These are phyloP conservation scores for Hemisphaericaspora subhashii DNA, from an alignment of 1,139 yeast species.

Conservation along the genomic window DNA sequence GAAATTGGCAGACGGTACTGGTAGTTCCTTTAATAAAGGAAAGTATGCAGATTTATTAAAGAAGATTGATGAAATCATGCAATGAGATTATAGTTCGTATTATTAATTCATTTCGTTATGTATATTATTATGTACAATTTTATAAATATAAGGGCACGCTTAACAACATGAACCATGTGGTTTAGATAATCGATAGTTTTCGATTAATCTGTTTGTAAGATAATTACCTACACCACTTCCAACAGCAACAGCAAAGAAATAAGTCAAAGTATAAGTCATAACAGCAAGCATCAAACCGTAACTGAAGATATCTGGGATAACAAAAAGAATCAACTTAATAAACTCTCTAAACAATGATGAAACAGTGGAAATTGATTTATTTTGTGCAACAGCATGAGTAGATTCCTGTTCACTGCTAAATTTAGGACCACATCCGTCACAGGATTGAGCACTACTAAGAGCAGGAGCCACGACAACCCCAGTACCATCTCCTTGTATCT, in stretches of 20 bases:
- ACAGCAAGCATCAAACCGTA: slow-evolving; percentile 77
- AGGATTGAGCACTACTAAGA: not conserved
- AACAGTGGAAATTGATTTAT: slow-evolving; percentile 19
- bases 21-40: slow-evolving; percentile 39
- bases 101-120: slow-evolving; percentile 1
- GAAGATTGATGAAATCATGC: slow-evolving; percentile 22
- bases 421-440: slow-evolving; percentile 3
- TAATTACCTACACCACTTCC: slow-evolving; percentile 73
- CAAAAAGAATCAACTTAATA: slow-evolving; percentile 53
- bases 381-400: slow-evolving; percentile 3
- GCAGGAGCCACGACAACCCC: slow-evolving; percentile 4
- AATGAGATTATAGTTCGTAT: too few species aligned
- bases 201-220: slow-evolving; percentile 55
- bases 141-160: not conserved
- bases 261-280: slow-evolving; percentile 65
- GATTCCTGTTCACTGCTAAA: slow-evolving; percentile 1
- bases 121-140: not conserved
- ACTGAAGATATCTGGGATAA: slow-evolving; percentile 63
- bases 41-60: slow-evolving; percentile 40
- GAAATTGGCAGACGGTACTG: slow-evolving; percentile 42
- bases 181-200: slow-evolving; percentile 11
- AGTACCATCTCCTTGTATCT: slow-evolving; percentile 11
- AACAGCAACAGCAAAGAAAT: slow-evolving; percentile 69
- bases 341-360: slow-evolving; percentile 48
- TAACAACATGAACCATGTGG: slow-evolving; percentile 1